Percentiles rank a stretch among this genome's conserved stretches.
Conservation (phyloP, 108 stramenopile genomes). For the Chaetoceros tenuissimus region DNA sequence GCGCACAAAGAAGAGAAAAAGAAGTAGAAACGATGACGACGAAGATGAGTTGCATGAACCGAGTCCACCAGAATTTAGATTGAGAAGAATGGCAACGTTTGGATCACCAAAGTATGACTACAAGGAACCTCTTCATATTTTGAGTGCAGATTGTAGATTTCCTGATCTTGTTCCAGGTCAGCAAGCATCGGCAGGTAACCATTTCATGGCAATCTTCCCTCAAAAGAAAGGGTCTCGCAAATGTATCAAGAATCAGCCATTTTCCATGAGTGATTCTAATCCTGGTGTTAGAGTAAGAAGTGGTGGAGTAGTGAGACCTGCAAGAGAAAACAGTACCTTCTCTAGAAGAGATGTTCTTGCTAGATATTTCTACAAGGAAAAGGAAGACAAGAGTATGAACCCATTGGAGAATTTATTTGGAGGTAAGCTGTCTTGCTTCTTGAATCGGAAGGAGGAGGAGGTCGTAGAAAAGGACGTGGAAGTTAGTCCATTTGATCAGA, state of each 20-base stretch:
- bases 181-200: slow-evolving; percentile 75
- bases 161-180: slow-evolving; percentile 74
- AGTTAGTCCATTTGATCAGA: too few relatives aligned
- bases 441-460: too few relatives aligned
- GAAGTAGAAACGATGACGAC: slow-evolving; percentile 1
- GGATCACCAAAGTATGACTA: slow-evolving; percentile 85
- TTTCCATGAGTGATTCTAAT: neutral
- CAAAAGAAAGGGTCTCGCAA: slow-evolving; percentile 1
- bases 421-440: too few relatives aligned
- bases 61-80: slow-evolving; percentile 41
- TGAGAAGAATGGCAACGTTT: slow-evolving; percentile 90
- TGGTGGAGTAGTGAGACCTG: neutral
- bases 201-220: slow-evolving; percentile 90
- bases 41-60: slow-evolving; percentile 2
- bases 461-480: too few relatives aligned
- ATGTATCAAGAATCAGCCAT: neutral
- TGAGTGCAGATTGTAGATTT: slow-evolving; percentile 80
- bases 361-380: too few relatives aligned
- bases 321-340: neutral
- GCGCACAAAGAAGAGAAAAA: slow-evolving; percentile 5
- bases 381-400: too few relatives aligned
- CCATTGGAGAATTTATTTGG: too few relatives aligned
- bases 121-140: slow-evolving; percentile 60
- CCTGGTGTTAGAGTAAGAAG: neutral
- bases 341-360: neutral